phyloP scores from a whole-genome alignment of 2,329 filamentous ascomycete species.

The Akanthomyces muscarius region DNA sequence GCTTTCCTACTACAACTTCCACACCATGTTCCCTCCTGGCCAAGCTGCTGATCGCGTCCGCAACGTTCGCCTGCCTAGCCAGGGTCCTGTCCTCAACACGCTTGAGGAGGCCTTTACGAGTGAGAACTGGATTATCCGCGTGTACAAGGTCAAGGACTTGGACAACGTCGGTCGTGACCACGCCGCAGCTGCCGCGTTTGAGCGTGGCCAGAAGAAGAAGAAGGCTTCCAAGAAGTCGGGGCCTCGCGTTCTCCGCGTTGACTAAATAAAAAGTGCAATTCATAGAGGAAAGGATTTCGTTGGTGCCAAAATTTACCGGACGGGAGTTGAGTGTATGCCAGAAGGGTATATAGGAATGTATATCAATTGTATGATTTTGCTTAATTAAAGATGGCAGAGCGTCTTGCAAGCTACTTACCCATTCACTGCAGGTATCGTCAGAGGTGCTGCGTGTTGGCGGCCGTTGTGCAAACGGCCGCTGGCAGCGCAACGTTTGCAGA shows the following conservation, averaged over 20 bases:
- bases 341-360: slow-evolving; percentile 21
- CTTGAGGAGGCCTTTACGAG: slow-evolving; percentile 97
- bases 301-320: slow-evolving; percentile 11
- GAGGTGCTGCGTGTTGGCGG: background rate
- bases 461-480: slow-evolving; percentile 5
- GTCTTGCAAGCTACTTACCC: background rate
- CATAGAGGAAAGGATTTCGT: slow-evolving; percentile 8
- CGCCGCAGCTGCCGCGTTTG: slow-evolving; percentile 62
- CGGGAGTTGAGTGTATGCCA: slow-evolving; percentile 34
- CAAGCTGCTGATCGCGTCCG: slow-evolving; percentile 90
- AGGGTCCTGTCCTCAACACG: slow-evolving; percentile 79
- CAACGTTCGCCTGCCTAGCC: slow-evolving; percentile 71
- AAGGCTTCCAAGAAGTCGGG: slow-evolving; percentile 68
- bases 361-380: slow-evolving; percentile 29
- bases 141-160: slow-evolving; percentile 99
- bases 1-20: slow-evolving; percentile 99
- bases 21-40: slow-evolving; percentile 83
- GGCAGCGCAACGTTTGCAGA: background rate
- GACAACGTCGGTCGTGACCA: slow-evolving; percentile 95
- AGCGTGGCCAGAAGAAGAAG: slow-evolving; percentile 80
- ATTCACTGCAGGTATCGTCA: background rate
- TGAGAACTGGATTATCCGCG: slow-evolving; percentile 99
- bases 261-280: slow-evolving; percentile 43
- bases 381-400: slow-evolving; percentile 15
- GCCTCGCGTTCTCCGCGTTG: slow-evolving; percentile 66